Evolutionary conservation across 2,329 filamentous ascomycete genomes (phyloP), one percentile per base, ranked within the genome.

Genomic region (Stagonosporopsis tanaceti): DNA sequence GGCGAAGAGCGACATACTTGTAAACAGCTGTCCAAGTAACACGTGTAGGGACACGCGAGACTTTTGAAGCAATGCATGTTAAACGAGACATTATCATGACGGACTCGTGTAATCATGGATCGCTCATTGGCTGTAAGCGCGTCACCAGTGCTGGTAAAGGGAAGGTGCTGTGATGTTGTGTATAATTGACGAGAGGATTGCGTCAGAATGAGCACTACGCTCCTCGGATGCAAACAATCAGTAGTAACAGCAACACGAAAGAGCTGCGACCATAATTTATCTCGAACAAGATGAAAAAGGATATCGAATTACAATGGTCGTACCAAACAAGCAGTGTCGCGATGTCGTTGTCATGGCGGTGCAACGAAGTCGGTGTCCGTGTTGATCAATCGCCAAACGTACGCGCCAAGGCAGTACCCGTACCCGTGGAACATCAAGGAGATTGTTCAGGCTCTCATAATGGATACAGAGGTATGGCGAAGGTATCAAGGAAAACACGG

Each of bases 1-100:
- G 39, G 56, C 51, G 53, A 60, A 53, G 34, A 61, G 42, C 44
- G 53, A 67, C 62, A 65, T 67, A 15, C 57, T 59, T 61, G 48
- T 48, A 56, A 46, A 39, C 15, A 41, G 20, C 39, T 32, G 32
- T 38, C 32, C 28, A 40, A 47, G 30, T 28, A 28, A 53, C 57
- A 61, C 59, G 52, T 63, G 50, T 48, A 62, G 20, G 44, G 40
- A 47, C 27, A 30, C 37, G 39, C 22, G 39, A 41, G 48, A 57
- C 44, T 53, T 57, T 58, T 50, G 41, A 47, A 38, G 37, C 50
- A 57, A 30, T 37, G 30, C 37, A 37, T 40, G 39, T 44, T 14
- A 38, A 53, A 47, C 11, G 4, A 51, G 57, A 48, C 9, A 61
- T 61, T 39, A 50, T 59, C 53, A 65, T 65, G 61, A 67, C 63